Evolutionary conservation across 768 basidiomycete genomes (phyloP), one percentile per base, ranked within the genome.

Genomic region (Podaxis pistillaris): DNA sequence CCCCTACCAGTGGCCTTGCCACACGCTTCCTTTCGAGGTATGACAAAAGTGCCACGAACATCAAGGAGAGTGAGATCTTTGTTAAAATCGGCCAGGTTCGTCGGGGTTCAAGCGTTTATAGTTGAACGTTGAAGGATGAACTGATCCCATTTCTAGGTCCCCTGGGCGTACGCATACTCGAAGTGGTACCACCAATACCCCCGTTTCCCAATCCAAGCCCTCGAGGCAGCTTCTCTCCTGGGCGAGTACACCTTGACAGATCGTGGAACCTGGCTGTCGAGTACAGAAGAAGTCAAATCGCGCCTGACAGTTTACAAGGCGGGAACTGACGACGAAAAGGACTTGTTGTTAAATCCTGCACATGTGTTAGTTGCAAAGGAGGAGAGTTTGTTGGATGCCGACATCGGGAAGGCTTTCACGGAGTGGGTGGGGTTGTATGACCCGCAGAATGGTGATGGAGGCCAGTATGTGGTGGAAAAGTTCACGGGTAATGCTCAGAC

Each of bases 121-220:
- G 30, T 66, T 24, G 49, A 19, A 11, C 40, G 8, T 22, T 7
- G 49, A 11, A 4, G 46, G 40, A 33, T 49, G 13, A 37, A 40
- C 36, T 47, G 52, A 52, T 11, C 40, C 41, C 8, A 17, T 3
- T 37, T 47, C 22, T 41, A 85, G 82, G 78, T 85, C 4, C 85
- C 85, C 2, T 86, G 84, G 85, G 83, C 76, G 5, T 71, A 74
- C 46, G 68, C 75, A 9, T 82, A 83, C 65, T 83, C 83, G 3
- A 79, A 75, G 26, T 86, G 84, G 84, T 86, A 86, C 66, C 84
- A 86, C 66, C 81, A 85, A 67, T 85, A 84, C 68, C 77, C 82
- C 1, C 76, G 74, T 0, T 86, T 82, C 70, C 84, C 84, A 0
- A 67, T 79, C 1, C 75, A 84, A 69, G 81, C 83, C 0, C 71